These are phyloP conservation scores for Leishmania tropica DNA, from an alignment of 208 protist species.

Conservation along the genomic window DNA sequence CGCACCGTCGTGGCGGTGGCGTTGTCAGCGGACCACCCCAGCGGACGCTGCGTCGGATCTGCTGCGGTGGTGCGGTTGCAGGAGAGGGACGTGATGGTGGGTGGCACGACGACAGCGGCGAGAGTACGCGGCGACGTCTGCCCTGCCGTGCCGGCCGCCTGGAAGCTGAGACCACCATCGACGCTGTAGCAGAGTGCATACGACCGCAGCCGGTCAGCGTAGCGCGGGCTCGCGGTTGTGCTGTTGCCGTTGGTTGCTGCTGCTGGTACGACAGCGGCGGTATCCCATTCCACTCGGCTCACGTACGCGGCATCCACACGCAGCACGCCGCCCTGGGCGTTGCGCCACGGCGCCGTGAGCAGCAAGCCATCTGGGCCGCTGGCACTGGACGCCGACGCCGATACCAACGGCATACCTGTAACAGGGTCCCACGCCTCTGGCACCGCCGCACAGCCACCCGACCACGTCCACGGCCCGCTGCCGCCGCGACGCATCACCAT, in stretches of 20 bases:
- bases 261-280: no score
- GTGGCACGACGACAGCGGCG: conserved; percentile 30
- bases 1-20: conserved; percentile 19
- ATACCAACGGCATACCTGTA: conserved; percentile 20
- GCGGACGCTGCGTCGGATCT: conserved; percentile 10
- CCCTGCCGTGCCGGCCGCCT: conserved; percentile 19
- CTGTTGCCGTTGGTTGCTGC: no score
- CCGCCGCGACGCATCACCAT: conserved; percentile 1
- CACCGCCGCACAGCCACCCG: conserved; percentile 29
- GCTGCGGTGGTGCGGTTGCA: conserved; percentile 2
- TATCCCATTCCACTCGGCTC: conserved; percentile 22
- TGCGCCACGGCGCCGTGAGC: conserved; percentile 32
- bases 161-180: conserved; percentile 58
- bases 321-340: conserved; percentile 31
- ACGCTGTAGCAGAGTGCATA: conserved; percentile 70
- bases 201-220: background rate
- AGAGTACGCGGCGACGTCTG: background rate
- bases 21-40: conserved; percentile 8
- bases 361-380: conserved; percentile 14
- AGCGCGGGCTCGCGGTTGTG: background rate
- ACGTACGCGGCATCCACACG: conserved; percentile 42
- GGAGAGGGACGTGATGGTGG: conserved; percentile 29
- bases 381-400: background rate
- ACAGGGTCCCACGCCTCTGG: conserved; percentile 26
- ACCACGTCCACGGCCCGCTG: conserved; percentile 19